phyloP scores from a whole-genome alignment of 2,329 filamentous ascomycete genomes.

The Colletotrichum sp. region DNA sequence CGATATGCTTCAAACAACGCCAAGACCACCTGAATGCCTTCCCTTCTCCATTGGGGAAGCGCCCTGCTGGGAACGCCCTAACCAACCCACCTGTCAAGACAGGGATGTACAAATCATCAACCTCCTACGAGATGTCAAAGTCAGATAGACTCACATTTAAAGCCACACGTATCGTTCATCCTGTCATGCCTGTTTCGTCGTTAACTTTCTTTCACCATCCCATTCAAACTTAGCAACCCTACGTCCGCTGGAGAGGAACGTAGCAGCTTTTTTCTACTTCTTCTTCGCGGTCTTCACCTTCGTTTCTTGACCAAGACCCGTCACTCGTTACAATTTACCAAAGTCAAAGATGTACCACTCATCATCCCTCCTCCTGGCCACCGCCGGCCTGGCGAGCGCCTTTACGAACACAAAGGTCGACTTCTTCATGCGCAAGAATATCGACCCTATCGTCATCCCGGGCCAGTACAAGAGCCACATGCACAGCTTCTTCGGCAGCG shows the following conservation, averaged over 20 bases:
- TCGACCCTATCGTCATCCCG: constrained; percentile 36
- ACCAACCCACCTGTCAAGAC: not conserved
- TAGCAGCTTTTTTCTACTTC: not conserved
- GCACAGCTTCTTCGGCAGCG: constrained; percentile 40
- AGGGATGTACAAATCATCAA: not conserved
- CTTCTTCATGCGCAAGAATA: constrained; percentile 36
- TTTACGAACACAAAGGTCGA: constrained; percentile 27
- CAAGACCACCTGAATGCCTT: not conserved
- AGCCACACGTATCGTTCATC: not conserved
- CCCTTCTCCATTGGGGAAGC: not conserved
- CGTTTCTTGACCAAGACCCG: not conserved
- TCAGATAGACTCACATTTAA: not conserved
- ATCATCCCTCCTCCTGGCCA: not conserved
- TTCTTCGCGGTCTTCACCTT: not conserved
- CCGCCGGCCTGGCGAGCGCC: constrained; percentile 16
- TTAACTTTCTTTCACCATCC: not conserved
- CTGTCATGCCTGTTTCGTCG: not conserved
- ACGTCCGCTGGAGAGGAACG: not conserved
- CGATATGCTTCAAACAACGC: not conserved
- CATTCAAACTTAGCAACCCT: not conserved
- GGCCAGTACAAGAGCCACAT: constrained; percentile 36
- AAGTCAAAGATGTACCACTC: not conserved
- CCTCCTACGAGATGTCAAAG: not conserved
- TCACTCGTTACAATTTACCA: not conserved
- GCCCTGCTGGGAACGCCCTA: not conserved